Conservation (phyloP, 202 grass and related monocot species). For the Elaeis oleifera region DNA sequence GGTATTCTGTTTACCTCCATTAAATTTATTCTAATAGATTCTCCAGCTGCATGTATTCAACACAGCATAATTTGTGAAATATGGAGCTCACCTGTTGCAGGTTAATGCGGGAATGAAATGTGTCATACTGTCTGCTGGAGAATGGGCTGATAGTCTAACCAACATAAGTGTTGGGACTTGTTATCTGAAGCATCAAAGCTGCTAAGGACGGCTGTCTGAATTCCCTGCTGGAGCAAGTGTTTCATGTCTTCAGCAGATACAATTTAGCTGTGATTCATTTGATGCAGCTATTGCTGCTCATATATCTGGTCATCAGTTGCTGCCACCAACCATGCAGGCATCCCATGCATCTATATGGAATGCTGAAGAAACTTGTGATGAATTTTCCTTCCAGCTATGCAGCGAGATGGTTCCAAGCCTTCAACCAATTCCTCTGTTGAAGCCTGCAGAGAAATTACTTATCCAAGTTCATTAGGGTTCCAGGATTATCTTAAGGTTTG, state of each 20-base stretch:
- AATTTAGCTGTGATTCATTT: constrained; percentile 81
- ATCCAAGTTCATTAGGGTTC: constrained; percentile 42
- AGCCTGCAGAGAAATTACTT: constrained; percentile 27
- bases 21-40: too few species aligned
- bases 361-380: constrained; percentile 95
- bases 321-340: constrained; percentile 13
- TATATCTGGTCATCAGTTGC: constrained; percentile 43
- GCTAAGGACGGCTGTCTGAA: constrained; percentile 41
- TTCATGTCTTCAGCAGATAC: constrained; percentile 36
- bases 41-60: too few species aligned
- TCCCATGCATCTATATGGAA: constrained; percentile 48
- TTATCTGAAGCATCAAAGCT: constrained; percentile 78
- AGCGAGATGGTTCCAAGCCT: constrained; percentile 38
- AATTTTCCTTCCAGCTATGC: constrained; percentile 50
- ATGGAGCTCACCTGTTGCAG: constrained; percentile 13
- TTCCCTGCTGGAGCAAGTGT: constrained; percentile 31
- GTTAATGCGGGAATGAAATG: constrained; percentile 26
- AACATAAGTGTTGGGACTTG: constrained; percentile 89
- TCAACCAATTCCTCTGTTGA: constrained; percentile 28
- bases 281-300: constrained; percentile 93
- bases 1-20: constrained; percentile 20
- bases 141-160: constrained; percentile 92
- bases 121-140: constrained; percentile 41
- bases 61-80: too few species aligned
- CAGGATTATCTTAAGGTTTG: constrained; percentile 66